Percentiles rank a stretch among this genome's conserved stretches.
Conservation (phyloP, 805 yeast genomes). For the Cyberlindnera lachancei region DNA sequence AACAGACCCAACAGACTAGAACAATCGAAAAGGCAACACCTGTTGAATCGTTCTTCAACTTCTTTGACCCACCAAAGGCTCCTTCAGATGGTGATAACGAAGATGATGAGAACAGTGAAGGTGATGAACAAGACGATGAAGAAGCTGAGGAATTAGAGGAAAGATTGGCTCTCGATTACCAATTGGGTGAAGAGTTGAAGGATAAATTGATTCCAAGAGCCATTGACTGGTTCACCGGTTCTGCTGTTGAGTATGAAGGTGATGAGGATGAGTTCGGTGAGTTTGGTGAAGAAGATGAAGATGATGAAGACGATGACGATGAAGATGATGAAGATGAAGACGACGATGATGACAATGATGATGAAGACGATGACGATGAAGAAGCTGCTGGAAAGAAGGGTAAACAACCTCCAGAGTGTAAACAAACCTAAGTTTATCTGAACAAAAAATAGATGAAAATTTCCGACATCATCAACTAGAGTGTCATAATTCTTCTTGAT, state of each 20-base stretch:
- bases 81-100: constrained; percentile 43
- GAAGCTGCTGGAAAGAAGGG: constrained; percentile 27
- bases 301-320: constrained; percentile 32
- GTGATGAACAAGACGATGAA: constrained; percentile 54
- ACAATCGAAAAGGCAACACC: constrained; percentile 92
- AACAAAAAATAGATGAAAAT: no score
- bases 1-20: constrained; percentile 92
- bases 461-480: no score
- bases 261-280: constrained; percentile 61
- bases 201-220: constrained; percentile 95
- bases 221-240: constrained; percentile 97
- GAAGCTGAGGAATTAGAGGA: constrained; percentile 72
- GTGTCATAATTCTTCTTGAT: no score
- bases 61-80: constrained; percentile 89
- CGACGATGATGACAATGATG: constrained; percentile 28
- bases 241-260: constrained; percentile 75
- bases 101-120: constrained; percentile 46
- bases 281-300: constrained; percentile 40
- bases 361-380: constrained; percentile 12
- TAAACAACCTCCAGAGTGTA: constrained; percentile 65
- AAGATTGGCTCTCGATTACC: constrained; percentile 85
- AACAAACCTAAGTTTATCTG: constrained; percentile 39
- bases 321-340: constrained; percentile 33
- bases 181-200: constrained; percentile 92
- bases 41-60: constrained; percentile 91